phyloP scores from a whole-genome alignment of 1,284 basidiomycete species.

The Moesziomyces globuligerus region DNA sequence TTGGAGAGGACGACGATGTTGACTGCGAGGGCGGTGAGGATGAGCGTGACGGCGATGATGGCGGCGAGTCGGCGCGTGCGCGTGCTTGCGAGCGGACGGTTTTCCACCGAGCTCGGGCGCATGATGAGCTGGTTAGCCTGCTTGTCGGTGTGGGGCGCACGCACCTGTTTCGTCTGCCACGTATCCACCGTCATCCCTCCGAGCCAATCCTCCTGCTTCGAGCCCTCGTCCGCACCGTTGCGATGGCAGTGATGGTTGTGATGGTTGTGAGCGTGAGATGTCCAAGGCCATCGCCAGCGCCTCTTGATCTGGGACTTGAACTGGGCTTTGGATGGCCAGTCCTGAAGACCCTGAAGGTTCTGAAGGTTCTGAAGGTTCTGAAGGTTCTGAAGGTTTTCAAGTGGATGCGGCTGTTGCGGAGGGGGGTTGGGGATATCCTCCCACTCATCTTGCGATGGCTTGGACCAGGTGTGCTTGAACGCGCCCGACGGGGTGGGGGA shows the following conservation, averaged over 20 bases:
- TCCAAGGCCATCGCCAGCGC: no score
- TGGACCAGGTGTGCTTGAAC: constrained; percentile 11
- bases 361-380: no score
- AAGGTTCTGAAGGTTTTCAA: no score
- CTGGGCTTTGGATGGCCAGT: no score
- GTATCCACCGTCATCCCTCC: constrained; percentile 1
- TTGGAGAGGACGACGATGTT: constrained; percentile 20
- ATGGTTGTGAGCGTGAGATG: no score
- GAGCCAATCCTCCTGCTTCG: constrained; percentile 1
- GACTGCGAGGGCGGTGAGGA: constrained; percentile 7
- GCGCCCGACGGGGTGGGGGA: constrained; percentile 7
- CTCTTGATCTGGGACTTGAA: no score
- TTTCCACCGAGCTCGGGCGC: constrained; percentile 9
- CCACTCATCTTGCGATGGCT: constrained; percentile 20
- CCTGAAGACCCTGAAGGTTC: no score
- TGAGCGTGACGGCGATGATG: constrained; percentile 1
- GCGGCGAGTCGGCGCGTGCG: not conserved
- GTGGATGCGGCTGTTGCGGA: no score
- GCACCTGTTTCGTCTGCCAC: constrained; percentile 5
- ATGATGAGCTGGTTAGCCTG: constrained; percentile 21
- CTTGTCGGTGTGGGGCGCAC: not conserved
- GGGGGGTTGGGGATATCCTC: constrained; percentile 17
- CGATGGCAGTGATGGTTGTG: no score
- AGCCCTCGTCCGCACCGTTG: no score
- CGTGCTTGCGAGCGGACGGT: constrained; percentile 7